Percentiles rank a stretch among this genome's conserved stretches.
These are phyloP conservation scores for Calonectria pauciramosa DNA, from an alignment of 2,329 filamentous ascomycete species.

Conservation along the genomic window DNA sequence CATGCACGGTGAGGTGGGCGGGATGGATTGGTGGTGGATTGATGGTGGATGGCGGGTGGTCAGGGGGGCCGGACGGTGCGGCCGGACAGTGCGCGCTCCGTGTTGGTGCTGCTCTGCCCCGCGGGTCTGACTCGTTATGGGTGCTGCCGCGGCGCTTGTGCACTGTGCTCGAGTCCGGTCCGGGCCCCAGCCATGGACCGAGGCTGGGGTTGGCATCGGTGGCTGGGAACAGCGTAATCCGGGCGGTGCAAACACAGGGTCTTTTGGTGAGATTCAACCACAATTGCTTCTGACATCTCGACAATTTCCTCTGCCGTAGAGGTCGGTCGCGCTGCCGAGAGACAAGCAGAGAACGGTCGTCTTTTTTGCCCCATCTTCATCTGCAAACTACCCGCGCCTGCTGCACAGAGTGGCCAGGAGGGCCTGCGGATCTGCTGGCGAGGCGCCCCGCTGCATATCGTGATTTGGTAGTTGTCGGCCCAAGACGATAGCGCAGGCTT, in stretches of 20 bases:
- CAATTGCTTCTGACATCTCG: slow-evolving; percentile 12
- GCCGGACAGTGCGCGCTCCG: slow-evolving; percentile 26
- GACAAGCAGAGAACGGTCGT: slow-evolving; percentile 30
- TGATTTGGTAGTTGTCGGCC: slow-evolving; percentile 34
- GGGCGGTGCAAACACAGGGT: slow-evolving; percentile 26
- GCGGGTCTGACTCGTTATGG: neutral
- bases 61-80: slow-evolving; percentile 32
- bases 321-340: slow-evolving; percentile 11
- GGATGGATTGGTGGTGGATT: slow-evolving; percentile 16
- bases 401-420: slow-evolving; percentile 39
- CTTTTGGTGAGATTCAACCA: slow-evolving; percentile 12
- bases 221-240: slow-evolving; percentile 37
- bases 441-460: slow-evolving; percentile 43
- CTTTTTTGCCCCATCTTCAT: slow-evolving; percentile 30
- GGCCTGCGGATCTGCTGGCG: slow-evolving; percentile 43
- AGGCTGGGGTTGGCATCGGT: slow-evolving; percentile 25
- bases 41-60: neutral
- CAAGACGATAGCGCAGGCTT: slow-evolving; percentile 24
- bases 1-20: slow-evolving; percentile 46
- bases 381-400: slow-evolving; percentile 44
- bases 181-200: slow-evolving; percentile 18
- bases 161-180: slow-evolving; percentile 27
- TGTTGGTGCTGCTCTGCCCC: neutral
- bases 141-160: neutral
- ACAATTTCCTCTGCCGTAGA: slow-evolving; percentile 10